phyloP scores from a whole-genome alignment of 169 alveolate species.

The Eimeria sp. region DNA sequence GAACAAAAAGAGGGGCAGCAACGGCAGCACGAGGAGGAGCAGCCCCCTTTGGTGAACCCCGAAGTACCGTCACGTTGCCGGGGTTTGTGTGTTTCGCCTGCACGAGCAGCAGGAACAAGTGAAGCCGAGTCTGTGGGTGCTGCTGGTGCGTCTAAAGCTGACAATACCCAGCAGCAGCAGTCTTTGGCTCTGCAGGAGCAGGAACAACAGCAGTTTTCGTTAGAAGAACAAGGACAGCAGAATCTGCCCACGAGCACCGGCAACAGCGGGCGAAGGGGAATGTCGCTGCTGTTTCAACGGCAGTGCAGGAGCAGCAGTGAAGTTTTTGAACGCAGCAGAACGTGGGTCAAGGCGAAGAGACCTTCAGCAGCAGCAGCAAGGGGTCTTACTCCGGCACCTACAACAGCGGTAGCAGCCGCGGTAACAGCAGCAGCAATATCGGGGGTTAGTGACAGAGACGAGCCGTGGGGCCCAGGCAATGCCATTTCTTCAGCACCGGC shows the following conservation, averaged over 20 bases:
- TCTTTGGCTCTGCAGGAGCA: slow-evolving; percentile 2
- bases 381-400: slow-evolving; percentile 15
- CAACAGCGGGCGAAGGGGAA: slow-evolving; percentile 40
- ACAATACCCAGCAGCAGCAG: background rate
- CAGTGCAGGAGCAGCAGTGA: slow-evolving; percentile 68
- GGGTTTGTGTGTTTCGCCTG: slow-evolving; percentile 16
- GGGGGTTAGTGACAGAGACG: slow-evolving; percentile 21
- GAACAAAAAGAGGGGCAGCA: background rate
- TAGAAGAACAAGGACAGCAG: background rate
- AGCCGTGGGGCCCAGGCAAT: slow-evolving; percentile 33
- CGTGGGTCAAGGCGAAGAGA: slow-evolving; percentile 38
- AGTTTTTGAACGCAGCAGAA: slow-evolving; percentile 47
- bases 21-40: background rate
- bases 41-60: background rate
- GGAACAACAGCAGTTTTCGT: background rate
- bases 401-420: slow-evolving; percentile 19
- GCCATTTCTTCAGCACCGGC: slow-evolving; percentile 51
- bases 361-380: slow-evolving; percentile 42
- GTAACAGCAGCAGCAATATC: slow-evolving; percentile 11
- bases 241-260: background rate
- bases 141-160: background rate
- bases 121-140: slow-evolving; percentile 21
- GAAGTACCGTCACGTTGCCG: slow-evolving; percentile 1
- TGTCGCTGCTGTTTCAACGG: slow-evolving; percentile 45
- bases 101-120: slow-evolving; percentile 26